Evolutionary conservation across 495 filamentous ascomycete species (phyloP), one percentile per base, ranked within the genome.

Genomic region (Penicillium cinerascens): DNA sequence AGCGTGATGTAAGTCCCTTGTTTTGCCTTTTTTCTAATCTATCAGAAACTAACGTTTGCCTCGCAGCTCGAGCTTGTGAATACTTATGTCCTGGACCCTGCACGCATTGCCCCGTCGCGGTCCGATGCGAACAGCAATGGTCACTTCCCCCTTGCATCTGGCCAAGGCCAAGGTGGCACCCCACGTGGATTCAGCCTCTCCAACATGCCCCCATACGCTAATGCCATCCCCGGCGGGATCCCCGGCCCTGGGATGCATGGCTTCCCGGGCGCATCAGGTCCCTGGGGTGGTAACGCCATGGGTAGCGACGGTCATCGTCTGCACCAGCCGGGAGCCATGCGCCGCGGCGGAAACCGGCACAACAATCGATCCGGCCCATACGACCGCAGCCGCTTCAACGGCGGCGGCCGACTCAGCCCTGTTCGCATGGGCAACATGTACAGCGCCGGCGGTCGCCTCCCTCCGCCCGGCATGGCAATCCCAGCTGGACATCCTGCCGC

Each of bases 111-210:
- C 42, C 89, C 95, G 11, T 89, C 91, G 1, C 83, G 90, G 18
- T 92, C 91, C 17, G 95, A 99, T 68, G 87, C 93, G n/a, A 97
- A 95, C 63, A 92, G 88, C 70, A 97, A 97, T 58, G 92, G 92
- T 1, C 93, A 98, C 69, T 96, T 95, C 76, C 90, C 91, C 0
- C 78, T 87, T 26, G 65, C 72, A n/a, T 82, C 85, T 59, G 85
- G 85, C 42, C 84, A 90, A 52, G 75, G 78, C 37, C 82, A 85
- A 21, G 78, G 86, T n/a, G 92, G 92, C 16, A 93, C 93, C 4
- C 92, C 93, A 22, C 87, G 93, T 37, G 91, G 90, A 4, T 97
- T 97, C 75, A 91, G 88, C 55, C 80, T 97, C 6, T 75, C 86
- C n/a, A 83, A 82, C 54, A 83, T 90, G 78, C 77, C 61, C 60